Evolutionary conservation across 495 filamentous ascomycete species (phyloP).

Genomic region (Podospora pseudopauciseta): DNA sequence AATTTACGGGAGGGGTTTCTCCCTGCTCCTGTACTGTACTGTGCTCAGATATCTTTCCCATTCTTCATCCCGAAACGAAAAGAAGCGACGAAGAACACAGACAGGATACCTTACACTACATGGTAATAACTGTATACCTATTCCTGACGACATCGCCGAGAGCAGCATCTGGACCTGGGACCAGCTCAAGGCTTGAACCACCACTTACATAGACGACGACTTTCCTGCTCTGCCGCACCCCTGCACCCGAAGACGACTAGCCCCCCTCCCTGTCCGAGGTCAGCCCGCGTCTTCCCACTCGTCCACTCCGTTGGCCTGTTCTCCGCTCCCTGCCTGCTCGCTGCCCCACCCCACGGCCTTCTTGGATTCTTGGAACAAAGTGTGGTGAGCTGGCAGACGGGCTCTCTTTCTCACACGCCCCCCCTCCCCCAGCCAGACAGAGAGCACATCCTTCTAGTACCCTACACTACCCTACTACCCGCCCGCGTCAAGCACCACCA

Average conservation of each 20-base stretch:
- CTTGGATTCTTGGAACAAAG: conserved; percentile 35
- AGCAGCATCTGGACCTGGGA: conserved; percentile 8
- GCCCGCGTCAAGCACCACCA: not conserved
- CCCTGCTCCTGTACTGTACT: not conserved
- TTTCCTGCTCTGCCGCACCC: conserved; percentile 19
- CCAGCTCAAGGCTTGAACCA: conserved; percentile 6
- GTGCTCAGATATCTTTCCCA: too few species aligned
- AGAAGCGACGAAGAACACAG: too few species aligned
- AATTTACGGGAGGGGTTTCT: not conserved
- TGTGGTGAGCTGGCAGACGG: conserved; percentile 33
- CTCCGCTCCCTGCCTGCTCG: conserved; percentile 22
- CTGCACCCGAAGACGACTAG: conserved; percentile 23
- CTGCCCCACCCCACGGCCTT: conserved; percentile 26
- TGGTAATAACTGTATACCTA: not conserved
- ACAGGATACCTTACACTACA: too few species aligned
- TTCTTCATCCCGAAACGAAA: too few species aligned
- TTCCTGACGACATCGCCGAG: conserved; percentile 32
- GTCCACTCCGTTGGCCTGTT: conserved; percentile 28
- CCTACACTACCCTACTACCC: not conserved
- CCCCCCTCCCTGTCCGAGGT: conserved; percentile 31
- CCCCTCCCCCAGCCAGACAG: conserved; percentile 8
- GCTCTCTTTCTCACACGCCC: not conserved
- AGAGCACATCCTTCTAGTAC: conserved; percentile 13
- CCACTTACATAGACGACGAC: conserved; percentile 19
- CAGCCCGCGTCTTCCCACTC: conserved; percentile 23